Conservation (phyloP, 352 stramenopile species). For the Globisporangium perplexum region DNA sequence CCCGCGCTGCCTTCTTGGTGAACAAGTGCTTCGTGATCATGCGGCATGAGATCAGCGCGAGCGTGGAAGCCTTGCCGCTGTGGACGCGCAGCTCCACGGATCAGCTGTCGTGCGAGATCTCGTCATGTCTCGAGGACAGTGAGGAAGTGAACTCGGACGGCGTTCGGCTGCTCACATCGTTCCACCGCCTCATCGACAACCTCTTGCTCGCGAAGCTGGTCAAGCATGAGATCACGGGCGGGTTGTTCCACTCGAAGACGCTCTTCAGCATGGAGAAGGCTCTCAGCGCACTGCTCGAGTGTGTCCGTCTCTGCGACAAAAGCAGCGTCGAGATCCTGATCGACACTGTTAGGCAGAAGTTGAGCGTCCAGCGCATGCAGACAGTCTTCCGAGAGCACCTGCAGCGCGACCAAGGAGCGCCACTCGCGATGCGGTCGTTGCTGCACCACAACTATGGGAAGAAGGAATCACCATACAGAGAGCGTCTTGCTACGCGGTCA, state of each 20-base stretch:
- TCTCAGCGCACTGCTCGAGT: conserved; percentile 49
- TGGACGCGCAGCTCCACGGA: conserved; percentile 56
- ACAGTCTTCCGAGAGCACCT: conserved; percentile 62
- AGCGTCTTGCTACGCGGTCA: conserved; percentile 34
- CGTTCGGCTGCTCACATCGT: conserved; percentile 44
- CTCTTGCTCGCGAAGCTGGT: conserved; percentile 43
- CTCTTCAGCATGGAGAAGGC: conserved; percentile 63
- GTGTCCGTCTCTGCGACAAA: conserved; percentile 59
- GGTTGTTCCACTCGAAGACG: conserved; percentile 47
- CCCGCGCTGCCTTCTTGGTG: conserved; percentile 39
- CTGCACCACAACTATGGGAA: conserved; percentile 62
- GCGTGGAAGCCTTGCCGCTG: conserved; percentile 35
- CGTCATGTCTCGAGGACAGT: conserved; percentile 31
- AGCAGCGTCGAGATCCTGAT: conserved; percentile 60
- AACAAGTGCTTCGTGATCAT: conserved; percentile 51
- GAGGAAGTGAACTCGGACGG: conserved; percentile 43
- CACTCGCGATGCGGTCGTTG: conserved; percentile 66
- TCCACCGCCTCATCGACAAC: conserved; percentile 51
- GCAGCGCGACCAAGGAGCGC: conserved; percentile 51
- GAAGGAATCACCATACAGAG: conserved; percentile 16
- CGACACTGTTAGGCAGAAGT: conserved; percentile 62
- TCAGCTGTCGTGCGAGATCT: conserved; percentile 44
- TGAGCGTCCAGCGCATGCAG: conserved; percentile 68
- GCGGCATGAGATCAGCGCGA: conserved; percentile 29
- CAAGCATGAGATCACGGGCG: conserved; percentile 48